Evolutionary conservation across 176 grass and related monocot species (phyloP).

Genomic region (Areca catechu): DNA sequence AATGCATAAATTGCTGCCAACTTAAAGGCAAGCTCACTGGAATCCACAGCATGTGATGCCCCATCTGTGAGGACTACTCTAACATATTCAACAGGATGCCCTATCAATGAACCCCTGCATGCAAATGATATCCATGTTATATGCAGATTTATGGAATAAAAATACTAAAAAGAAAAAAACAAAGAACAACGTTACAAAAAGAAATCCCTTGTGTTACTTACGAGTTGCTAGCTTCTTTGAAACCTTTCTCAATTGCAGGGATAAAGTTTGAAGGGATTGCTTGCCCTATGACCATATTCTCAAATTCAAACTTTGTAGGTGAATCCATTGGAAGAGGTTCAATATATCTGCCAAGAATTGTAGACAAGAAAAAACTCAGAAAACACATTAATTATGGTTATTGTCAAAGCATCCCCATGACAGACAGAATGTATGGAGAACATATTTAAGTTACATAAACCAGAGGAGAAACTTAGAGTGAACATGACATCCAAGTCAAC

Average conservation of each 20-base stretch:
- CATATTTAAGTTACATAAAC: too few species aligned
- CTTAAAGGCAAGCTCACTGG: constrained; percentile 97
- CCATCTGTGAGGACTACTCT: constrained; percentile 82
- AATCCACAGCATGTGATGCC: constrained; percentile 92
- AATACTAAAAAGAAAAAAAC: not conserved
- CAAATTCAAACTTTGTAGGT: constrained; percentile 83
- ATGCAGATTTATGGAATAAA: constrained; percentile 17
- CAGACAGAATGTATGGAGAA: too few species aligned
- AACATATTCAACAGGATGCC: constrained; percentile 82
- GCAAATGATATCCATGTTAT: not conserved
- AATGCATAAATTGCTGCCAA: constrained; percentile 96
- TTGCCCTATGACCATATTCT: constrained; percentile 87
- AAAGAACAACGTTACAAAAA: constrained; percentile 4
- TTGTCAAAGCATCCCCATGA: too few species aligned
- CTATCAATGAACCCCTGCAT: constrained; percentile 83
- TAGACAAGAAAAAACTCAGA: constrained; percentile 4
- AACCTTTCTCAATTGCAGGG: constrained; percentile 96
- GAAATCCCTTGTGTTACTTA: constrained; percentile 21
- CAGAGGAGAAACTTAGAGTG: too few species aligned
- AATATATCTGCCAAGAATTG: constrained; percentile 49
- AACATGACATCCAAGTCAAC: too few species aligned
- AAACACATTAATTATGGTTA: not conserved
- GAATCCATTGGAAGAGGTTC: constrained; percentile 74
- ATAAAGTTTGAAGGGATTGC: constrained; percentile 87
- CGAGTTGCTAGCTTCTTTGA: constrained; percentile 93